phyloP scores from a whole-genome alignment of 2,329 filamentous ascomycete genomes.

The Fusarium subglutinans region DNA sequence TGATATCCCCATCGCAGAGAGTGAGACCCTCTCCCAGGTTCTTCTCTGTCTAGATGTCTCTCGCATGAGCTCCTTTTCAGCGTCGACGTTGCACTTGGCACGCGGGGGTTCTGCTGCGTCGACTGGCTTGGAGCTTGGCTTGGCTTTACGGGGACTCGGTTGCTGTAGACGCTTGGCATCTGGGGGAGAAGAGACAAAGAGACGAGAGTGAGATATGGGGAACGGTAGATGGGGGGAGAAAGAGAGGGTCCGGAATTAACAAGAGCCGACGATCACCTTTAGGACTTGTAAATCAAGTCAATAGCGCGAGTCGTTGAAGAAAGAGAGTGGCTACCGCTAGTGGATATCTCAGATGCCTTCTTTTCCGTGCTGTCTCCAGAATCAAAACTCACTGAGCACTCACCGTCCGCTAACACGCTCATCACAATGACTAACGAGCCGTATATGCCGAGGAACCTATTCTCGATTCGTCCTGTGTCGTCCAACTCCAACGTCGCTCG shows the following conservation, averaged over 20 bases:
- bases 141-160: background rate
- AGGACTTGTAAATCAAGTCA: background rate
- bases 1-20: slow-evolving; percentile 13
- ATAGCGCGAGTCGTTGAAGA: background rate
- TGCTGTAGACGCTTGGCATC: slow-evolving; percentile 16
- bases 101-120: slow-evolving; percentile 17
- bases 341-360: background rate
- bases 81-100: slow-evolving; percentile 21
- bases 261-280: background rate
- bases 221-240: slow-evolving; percentile 8
- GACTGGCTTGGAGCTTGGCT: background rate
- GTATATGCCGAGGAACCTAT: background rate
- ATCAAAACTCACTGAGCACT: background rate
- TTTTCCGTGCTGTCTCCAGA: background rate
- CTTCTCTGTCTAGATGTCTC: background rate
- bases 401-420: slow-evolving; percentile 16
- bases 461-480: background rate
- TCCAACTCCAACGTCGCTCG: background rate
- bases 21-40: slow-evolving; percentile 16
- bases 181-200: background rate
- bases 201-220: background rate
- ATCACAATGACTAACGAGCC: background rate
- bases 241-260: slow-evolving; percentile 22
- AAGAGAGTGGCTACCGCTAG: background rate
- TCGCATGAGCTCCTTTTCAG: background rate